Evolutionary conservation across 2,329 filamentous ascomycete genomes (phyloP).

Genomic region (Xylaria digitata): DNA sequence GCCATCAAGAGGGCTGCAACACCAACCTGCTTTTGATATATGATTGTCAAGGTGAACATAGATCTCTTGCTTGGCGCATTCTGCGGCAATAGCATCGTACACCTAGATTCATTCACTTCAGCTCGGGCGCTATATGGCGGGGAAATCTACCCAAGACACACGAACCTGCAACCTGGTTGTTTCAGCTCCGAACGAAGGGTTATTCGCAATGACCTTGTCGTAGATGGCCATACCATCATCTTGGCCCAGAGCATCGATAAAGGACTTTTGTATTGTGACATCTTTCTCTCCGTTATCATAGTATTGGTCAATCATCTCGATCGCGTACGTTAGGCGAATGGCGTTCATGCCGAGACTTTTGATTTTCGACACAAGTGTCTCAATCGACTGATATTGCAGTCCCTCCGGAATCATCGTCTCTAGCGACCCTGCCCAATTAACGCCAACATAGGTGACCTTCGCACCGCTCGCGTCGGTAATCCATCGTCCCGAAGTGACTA

Average conservation of each 20-base stretch:
- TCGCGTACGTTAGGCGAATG: slow-evolving; percentile 71
- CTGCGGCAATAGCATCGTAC: slow-evolving; percentile 71
- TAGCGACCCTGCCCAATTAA: slow-evolving; percentile 71
- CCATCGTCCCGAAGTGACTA: slow-evolving; percentile 56
- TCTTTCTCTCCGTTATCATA: slow-evolving; percentile 61
- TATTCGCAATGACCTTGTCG: slow-evolving; percentile 64
- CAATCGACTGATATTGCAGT: slow-evolving; percentile 70
- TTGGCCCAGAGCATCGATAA: slow-evolving; percentile 59
- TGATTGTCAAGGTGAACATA: slow-evolving; percentile 72
- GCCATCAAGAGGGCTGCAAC: slow-evolving; percentile 64
- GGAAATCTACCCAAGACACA: neutral
- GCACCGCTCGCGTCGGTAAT: slow-evolving; percentile 57
- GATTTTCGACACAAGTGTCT: slow-evolving; percentile 65
- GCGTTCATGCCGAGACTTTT: slow-evolving; percentile 72
- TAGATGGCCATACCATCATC: slow-evolving; percentile 63
- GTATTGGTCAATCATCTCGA: slow-evolving; percentile 71
- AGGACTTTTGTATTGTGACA: slow-evolving; percentile 57
- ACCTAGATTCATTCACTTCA: slow-evolving; percentile 50
- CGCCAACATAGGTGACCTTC: slow-evolving; percentile 63
- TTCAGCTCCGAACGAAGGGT: slow-evolving; percentile 64
- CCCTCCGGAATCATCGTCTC: slow-evolving; percentile 74
- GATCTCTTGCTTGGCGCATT: slow-evolving; percentile 65
- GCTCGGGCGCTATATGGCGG: neutral
- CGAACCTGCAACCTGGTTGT: slow-evolving; percentile 65
- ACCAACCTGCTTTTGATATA: slow-evolving; percentile 68